Evolutionary conservation across 352 stramenopile species (phyloP).

Genomic region (Phytophthora hybrid): DNA sequence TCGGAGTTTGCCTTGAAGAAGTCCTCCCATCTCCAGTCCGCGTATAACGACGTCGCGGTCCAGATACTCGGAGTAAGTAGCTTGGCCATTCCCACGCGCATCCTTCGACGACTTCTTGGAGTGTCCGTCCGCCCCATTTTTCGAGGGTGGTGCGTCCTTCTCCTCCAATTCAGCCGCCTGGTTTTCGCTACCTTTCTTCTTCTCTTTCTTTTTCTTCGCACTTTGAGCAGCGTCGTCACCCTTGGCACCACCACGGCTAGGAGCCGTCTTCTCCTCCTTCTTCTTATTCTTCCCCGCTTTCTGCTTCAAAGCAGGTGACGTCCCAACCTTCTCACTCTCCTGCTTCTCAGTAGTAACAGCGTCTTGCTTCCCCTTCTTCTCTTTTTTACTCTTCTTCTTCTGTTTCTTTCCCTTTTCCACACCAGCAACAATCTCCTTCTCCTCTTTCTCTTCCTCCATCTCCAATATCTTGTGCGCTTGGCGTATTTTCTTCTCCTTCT

Average conservation of each 20-base stretch:
- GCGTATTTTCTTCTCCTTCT: constrained; percentile 35
- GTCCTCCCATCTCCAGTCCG: constrained; percentile 44
- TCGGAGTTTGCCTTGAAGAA: constrained; percentile 75
- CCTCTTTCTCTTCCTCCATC: background rate
- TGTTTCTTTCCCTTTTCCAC: constrained; percentile 13
- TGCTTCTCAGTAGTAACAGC: background rate
- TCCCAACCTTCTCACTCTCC: background rate
- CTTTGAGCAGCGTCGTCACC: background rate
- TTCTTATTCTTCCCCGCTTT: constrained; percentile 9
- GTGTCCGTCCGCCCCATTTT: background rate
- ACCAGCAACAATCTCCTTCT: background rate
- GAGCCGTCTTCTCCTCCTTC: constrained; percentile 5
- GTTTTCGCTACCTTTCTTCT: constrained; percentile 4
- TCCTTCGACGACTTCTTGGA: constrained; percentile 20
- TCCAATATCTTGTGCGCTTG: constrained; percentile 39
- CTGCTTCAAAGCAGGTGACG: background rate
- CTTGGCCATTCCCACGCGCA: constrained; percentile 17
- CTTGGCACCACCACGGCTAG: background rate
- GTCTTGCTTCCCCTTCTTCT: constrained; percentile 21
- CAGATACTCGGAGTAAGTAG: constrained; percentile 52
- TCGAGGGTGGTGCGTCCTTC: background rate
- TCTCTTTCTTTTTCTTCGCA: constrained; percentile 22
- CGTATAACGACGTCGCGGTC: constrained; percentile 40
- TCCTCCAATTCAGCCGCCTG: constrained; percentile 15
- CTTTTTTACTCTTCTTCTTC: constrained; percentile 28